Conservation (phyloP, 1,139 yeast genomes). For the Saccharomyces hybrid region DNA sequence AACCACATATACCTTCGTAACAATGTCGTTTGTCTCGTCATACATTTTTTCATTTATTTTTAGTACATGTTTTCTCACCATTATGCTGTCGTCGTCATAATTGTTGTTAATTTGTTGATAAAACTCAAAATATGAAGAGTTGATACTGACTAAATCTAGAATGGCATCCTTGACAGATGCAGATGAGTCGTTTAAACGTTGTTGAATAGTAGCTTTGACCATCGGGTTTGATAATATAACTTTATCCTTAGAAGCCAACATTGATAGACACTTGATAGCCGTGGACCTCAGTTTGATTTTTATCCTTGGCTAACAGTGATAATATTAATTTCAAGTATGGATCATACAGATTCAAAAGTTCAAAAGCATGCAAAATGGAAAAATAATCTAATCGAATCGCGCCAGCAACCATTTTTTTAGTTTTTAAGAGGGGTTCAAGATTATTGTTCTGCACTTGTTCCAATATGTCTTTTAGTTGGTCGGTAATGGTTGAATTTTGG, state of each 20-base stretch:
- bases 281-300: conserved; percentile 55
- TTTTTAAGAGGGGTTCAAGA: neutral
- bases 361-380: conserved; percentile 28
- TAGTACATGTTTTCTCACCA: conserved; percentile 58
- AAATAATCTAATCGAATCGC: conserved; percentile 13
- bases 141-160: conserved; percentile 50
- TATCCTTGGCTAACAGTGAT: conserved; percentile 31
- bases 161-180: conserved; percentile 72
- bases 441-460: neutral
- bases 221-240: conserved; percentile 41
- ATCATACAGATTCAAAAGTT: conserved; percentile 43
- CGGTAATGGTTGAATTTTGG: conserved; percentile 5
- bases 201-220: conserved; percentile 47
- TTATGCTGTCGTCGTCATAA: conserved; percentile 49
- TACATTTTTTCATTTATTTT: conserved; percentile 47
- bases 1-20: conserved; percentile 40
- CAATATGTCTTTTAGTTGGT: conserved; percentile 1
- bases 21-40: conserved; percentile 28
- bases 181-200: conserved; percentile 50
- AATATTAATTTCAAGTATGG: conserved; percentile 45
- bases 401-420: conserved; percentile 1
- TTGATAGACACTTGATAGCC: conserved; percentile 53
- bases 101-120: conserved; percentile 41
- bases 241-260: conserved; percentile 46
- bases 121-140: conserved; percentile 43